These are phyloP conservation scores for Chlamydomonas eustigma DNA, from an alignment of 139 green algal species.

Conservation along the genomic window DNA sequence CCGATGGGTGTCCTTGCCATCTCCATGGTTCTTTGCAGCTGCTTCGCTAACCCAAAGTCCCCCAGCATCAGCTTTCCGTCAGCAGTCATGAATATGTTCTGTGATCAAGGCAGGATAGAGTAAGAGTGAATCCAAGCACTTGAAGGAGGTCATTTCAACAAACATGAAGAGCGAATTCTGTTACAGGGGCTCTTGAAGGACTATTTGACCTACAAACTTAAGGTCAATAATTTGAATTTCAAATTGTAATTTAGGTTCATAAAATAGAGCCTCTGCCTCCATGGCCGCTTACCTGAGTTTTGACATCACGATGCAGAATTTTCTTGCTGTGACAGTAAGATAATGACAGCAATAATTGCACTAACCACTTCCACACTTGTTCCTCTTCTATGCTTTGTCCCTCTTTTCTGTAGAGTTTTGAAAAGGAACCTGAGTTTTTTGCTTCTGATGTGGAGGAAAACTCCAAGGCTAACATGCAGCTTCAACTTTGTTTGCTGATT, in stretches of 20 bases:
- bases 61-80: constrained; percentile 44
- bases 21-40: constrained; percentile 20
- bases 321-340: constrained; percentile 42
- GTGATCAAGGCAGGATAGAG: neutral
- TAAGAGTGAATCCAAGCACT: too few species aligned
- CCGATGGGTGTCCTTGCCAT: constrained; percentile 48
- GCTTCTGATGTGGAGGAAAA: too few species aligned
- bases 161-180: too few species aligned
- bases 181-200: too few species aligned
- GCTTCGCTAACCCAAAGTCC: constrained; percentile 42
- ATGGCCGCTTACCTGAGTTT: constrained; percentile 30
- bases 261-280: too few species aligned
- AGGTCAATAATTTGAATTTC: too few species aligned
- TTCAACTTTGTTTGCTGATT: too few species aligned
- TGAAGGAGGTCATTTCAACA: too few species aligned
- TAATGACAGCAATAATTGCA: constrained; percentile 41
- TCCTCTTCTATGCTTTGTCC: constrained; percentile 15
- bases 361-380: constrained; percentile 33
- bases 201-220: too few species aligned
- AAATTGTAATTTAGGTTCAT: too few species aligned
- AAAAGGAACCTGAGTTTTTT: too few species aligned
- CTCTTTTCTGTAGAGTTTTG: neutral
- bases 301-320: constrained; percentile 51
- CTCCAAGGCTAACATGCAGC: too few species aligned
- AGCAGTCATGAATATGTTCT: constrained; percentile 41